phyloP scores from a whole-genome alignment of 257 asterid genomes.

The Mentha longifolia region DNA sequence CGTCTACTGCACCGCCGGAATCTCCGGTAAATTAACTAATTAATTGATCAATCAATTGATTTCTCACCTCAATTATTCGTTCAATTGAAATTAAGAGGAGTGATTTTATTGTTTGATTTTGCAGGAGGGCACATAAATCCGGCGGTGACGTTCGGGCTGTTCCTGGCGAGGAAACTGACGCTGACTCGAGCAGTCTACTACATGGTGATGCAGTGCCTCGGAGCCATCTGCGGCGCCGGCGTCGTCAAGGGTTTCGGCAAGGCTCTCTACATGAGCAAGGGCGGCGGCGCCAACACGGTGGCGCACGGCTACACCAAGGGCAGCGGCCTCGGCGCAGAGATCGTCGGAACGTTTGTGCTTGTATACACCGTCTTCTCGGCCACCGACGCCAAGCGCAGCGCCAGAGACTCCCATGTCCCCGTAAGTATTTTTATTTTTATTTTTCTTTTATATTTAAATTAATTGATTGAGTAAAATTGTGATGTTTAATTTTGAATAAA shows the following conservation, averaged over 20 bases:
- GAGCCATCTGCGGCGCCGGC: constrained; percentile 53
- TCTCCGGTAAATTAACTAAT: constrained; percentile 33
- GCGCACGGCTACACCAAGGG: constrained; percentile 51
- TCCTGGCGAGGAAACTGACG: constrained; percentile 47
- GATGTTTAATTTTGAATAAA: neutral
- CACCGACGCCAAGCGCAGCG: constrained; percentile 55
- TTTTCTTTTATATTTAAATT: neutral
- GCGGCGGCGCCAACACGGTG: constrained; percentile 53
- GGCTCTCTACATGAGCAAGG: constrained; percentile 39
- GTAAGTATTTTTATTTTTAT: constrained; percentile 35
- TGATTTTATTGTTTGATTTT: too few species aligned
- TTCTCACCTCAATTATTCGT: too few species aligned
- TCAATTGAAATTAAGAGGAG: too few species aligned
- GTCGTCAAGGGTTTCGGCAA: constrained; percentile 50
- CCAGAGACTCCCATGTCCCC: constrained; percentile 57
- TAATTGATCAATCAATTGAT: too few species aligned
- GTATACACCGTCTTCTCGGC: constrained; percentile 58
- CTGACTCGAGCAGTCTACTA: constrained; percentile 46
- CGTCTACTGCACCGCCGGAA: constrained; percentile 60
- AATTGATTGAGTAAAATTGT: neutral
- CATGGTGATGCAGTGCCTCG: constrained; percentile 50
- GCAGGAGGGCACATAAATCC: constrained; percentile 49
- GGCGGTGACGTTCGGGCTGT: constrained; percentile 50
- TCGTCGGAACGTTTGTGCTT: constrained; percentile 46
- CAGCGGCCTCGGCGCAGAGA: constrained; percentile 52